phyloP scores from a whole-genome alignment of 1,139 yeast species.

The Saccharomyces hybrid region DNA sequence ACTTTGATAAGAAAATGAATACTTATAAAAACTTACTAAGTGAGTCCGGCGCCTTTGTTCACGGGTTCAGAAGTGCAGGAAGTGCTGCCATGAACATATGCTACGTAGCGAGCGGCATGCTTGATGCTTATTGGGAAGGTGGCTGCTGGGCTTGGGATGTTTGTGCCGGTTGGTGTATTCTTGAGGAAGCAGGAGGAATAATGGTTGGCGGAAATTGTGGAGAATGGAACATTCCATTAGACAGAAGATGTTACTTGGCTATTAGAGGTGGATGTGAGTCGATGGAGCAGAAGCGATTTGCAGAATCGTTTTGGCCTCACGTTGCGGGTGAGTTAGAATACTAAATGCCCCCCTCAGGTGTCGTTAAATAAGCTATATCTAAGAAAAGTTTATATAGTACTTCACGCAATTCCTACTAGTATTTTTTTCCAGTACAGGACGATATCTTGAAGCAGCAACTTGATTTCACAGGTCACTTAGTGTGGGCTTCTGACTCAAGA shows the following conservation, averaged over 20 bases:
- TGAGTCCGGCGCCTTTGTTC: conserved; percentile 43
- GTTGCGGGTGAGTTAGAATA: conserved; percentile 40
- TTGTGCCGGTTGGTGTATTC: conserved; percentile 55
- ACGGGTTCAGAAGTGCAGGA: conserved; percentile 51
- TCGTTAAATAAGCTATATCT: background rate
- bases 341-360: background rate
- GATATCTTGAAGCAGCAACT: background rate
- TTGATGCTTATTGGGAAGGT: conserved; percentile 58
- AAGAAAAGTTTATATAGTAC: no score
- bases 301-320: conserved; percentile 43
- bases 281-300: conserved; percentile 38
- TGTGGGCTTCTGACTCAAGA: background rate
- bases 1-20: conserved; percentile 40
- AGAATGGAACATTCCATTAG: conserved; percentile 41
- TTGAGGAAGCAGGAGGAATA: conserved; percentile 49
- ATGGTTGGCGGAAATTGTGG: conserved; percentile 47
- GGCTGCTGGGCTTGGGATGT: conserved; percentile 61
- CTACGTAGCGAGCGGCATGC: conserved; percentile 45
- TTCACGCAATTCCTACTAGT: background rate
- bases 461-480: background rate
- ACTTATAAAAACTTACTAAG: conserved; percentile 41
- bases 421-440: background rate
- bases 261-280: conserved; percentile 42
- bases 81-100: conserved; percentile 54
- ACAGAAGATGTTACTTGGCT: conserved; percentile 44